These are phyloP conservation scores for Narthecium ossifragum DNA, from an alignment of 106 monocot species.

Conservation along the genomic window DNA sequence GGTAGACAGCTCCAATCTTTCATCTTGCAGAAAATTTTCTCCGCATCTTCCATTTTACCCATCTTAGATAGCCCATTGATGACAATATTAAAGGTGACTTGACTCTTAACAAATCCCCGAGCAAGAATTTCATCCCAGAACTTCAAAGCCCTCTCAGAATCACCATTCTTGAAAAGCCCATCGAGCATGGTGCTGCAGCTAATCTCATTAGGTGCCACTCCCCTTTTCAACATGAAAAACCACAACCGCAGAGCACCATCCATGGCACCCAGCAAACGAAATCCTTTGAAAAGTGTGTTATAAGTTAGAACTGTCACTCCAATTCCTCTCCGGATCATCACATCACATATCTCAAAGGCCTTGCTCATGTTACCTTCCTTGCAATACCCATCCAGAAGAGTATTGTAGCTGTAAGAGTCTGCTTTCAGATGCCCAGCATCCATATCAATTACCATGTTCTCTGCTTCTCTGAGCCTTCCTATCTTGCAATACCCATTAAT, in stretches of 20 bases:
- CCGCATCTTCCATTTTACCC: slow-evolving; percentile 61
- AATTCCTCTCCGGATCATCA: slow-evolving; percentile 28
- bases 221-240: slow-evolving; percentile 89
- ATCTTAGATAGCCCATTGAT: slow-evolving; percentile 83
- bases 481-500: slow-evolving; percentile 84
- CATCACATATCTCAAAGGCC: slow-evolving; percentile 64
- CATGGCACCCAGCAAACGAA: slow-evolving; percentile 32
- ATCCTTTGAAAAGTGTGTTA: slow-evolving; percentile 82
- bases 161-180: slow-evolving; percentile 68
- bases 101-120: slow-evolving; percentile 62
- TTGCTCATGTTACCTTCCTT: slow-evolving; percentile 53
- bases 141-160: slow-evolving; percentile 48
- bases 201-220: slow-evolving; percentile 75
- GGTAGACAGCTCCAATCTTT: slow-evolving; percentile 55
- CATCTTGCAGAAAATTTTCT: slow-evolving; percentile 63
- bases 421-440: slow-evolving; percentile 41
- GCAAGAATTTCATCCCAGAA: slow-evolving; percentile 75
- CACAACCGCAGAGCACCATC: slow-evolving; percentile 77
- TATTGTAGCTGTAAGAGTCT: slow-evolving; percentile 86
- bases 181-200: slow-evolving; percentile 73
- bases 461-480: slow-evolving; percentile 62
- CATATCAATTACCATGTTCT: slow-evolving; percentile 60
- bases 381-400: slow-evolving; percentile 75
- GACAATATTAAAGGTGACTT: slow-evolving; percentile 52
- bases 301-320: slow-evolving; percentile 42